Base-by-base conservation (phyloP, 768 basidiomycete genomes). In the Lactifluus subvellereus region DNA sequence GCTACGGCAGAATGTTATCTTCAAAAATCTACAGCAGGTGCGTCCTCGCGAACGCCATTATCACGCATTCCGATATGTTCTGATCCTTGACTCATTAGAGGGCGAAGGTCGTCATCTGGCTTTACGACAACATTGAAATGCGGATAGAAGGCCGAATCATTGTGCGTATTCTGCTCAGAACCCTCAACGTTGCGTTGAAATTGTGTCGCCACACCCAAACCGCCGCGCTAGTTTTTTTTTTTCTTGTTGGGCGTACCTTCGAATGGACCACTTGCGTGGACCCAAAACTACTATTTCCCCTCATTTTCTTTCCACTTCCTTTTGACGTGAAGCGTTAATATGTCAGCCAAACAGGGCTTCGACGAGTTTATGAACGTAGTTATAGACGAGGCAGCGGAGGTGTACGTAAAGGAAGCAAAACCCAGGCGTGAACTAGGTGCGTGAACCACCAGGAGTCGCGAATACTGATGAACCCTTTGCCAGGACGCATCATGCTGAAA, bases 291-390 rank as follows among this genome's bases (percentile, higher is more conserved):
- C 54, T 27, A 18, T 67, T 45, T 54, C 42, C 43, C 61, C 57
- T 57, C 61, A 32, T 35, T 43, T 38, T n/a, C 51, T 35, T 65
- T 20, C n/a, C 42, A 14, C 48, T 48, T 35, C 14, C 33, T 50
- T 10, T 37, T 13, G 22, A 53, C 10, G 9, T 14, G 20, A 43
- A 9, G 27, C 40, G 30, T 45, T 65, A 18, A 62, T 65, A 75
- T 48, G 18, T 43, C 49, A 42, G 47, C 48, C 57, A 59, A 45
- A 64, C n/a, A 98, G 96, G 95, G 96, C 45, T 99, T 99, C 70
- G 96, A 99, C 72, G 96, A 99, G 74, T 99, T 98, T 77, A 99
- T 99, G 96, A 99, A 99, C 72, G 77, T 99, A 35, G 91, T 98
- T 40, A 77, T 99, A 27, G 96, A 99, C 69, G 91, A 97, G 54